Conservation (phyloP, 2,329 filamentous ascomycete species). For the Alternaria brassicicola region DNA sequence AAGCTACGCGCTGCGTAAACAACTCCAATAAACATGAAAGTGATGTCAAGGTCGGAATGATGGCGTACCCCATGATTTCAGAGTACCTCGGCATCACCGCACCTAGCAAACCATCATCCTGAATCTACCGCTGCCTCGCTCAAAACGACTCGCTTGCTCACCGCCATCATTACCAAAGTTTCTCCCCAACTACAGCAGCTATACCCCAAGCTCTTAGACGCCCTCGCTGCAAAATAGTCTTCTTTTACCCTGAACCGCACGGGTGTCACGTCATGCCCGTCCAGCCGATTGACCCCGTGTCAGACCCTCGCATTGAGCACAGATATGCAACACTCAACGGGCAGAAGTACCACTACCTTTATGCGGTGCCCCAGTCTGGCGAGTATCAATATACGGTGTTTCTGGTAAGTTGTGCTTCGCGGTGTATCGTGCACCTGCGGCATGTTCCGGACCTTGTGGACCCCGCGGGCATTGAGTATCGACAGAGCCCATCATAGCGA, state of each 20-base stretch:
- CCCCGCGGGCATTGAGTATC: background rate
- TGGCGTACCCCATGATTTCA: background rate
- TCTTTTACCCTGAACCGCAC: conserved; percentile 3
- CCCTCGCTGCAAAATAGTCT: conserved; percentile 1
- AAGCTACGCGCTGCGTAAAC: background rate
- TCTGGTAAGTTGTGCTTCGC: conserved; percentile 49
- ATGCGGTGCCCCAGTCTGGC: conserved; percentile 54
- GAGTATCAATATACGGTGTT: conserved; percentile 61
- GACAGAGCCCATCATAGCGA: background rate
- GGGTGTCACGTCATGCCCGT: conserved; percentile 53
- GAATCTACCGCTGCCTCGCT: background rate
- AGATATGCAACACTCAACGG: conserved; percentile 69
- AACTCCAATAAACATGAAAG: background rate
- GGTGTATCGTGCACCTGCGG: conserved; percentile 1
- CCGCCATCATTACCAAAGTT: background rate
- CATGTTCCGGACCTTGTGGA: background rate
- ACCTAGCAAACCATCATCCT: background rate
- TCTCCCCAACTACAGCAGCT: background rate
- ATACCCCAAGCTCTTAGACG: background rate
- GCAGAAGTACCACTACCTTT: conserved; percentile 70
- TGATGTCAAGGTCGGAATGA: background rate
- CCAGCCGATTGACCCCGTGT: conserved; percentile 66
- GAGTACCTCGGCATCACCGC: conserved; percentile 1
- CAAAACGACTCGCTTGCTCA: background rate
- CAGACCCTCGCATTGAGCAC: conserved; percentile 70